Conservation (phyloP, 495 filamentous ascomycete species). For the Podospora bellae-mahoneyi region DNA sequence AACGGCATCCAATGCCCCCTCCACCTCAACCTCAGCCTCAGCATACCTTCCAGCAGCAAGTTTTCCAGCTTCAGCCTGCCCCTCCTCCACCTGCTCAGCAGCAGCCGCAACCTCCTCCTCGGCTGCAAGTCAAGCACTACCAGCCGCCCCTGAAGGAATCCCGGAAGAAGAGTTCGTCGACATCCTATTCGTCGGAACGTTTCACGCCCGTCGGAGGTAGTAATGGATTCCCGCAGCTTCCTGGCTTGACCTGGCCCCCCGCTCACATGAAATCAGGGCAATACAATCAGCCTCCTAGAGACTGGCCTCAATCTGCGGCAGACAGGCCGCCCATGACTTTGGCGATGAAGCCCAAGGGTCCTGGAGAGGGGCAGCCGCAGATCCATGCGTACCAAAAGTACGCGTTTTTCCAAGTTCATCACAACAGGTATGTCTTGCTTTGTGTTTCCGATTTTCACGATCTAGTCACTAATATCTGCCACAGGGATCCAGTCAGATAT, state of each 20-base stretch:
- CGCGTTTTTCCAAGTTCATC: conserved; percentile 50
- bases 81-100: conserved; percentile 14
- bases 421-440: conserved; percentile 42
- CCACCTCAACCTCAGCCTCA: conserved; percentile 3
- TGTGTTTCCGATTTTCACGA: not conserved
- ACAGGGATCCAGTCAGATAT: conserved; percentile 46
- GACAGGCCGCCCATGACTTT: conserved; percentile 31
- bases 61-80: conserved; percentile 10
- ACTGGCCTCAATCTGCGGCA: conserved; percentile 29
- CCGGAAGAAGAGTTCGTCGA: conserved; percentile 23
- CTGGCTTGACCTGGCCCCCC: conserved; percentile 38
- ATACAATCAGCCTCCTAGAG: conserved; percentile 31
- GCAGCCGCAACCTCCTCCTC: conserved; percentile 12
- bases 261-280: conserved; percentile 39
- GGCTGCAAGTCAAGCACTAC: conserved; percentile 23
- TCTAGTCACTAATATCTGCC: conserved; percentile 16
- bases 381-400: conserved; percentile 43
- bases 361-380: conserved; percentile 23
- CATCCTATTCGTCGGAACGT: conserved; percentile 31
- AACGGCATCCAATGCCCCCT: conserved; percentile 11
- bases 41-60: conserved; percentile 15
- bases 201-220: conserved; percentile 40
- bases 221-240: conserved; percentile 41
- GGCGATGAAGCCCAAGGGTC: conserved; percentile 30
- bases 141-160: conserved; percentile 20